Percentiles rank a stretch among this genome's conserved stretches.
Conservation (phyloP, 306 rosid genomes). For the Prinsepia uniflora region DNA sequence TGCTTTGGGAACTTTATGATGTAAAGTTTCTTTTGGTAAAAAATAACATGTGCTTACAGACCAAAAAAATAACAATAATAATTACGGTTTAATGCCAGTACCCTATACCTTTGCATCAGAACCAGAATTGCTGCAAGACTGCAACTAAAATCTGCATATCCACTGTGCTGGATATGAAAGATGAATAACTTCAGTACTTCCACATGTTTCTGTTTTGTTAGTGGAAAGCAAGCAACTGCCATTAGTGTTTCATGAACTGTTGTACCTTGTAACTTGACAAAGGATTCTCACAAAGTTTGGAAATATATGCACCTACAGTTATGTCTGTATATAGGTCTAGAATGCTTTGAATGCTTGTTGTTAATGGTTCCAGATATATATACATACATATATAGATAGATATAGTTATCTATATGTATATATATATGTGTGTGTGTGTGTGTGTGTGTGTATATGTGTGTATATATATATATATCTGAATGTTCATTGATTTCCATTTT, state of each 20-base stretch:
- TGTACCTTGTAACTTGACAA: background rate
- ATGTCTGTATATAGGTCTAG: background rate
- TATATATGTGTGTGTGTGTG: no score
- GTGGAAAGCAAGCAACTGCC: background rate
- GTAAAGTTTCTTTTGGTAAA: background rate
- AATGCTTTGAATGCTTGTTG: background rate
- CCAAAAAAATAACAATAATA: no score
- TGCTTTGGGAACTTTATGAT: background rate
- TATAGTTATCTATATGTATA: no score
- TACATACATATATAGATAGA: no score
- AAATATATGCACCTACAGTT: background rate
- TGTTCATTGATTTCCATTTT: background rate
- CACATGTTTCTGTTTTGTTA: slow-evolving; percentile 4
- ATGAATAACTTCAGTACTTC: background rate
- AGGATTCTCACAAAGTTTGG: background rate
- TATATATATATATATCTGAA: background rate
- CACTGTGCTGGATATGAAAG: background rate
- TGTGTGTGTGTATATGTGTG: no score
- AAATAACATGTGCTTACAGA: background rate
- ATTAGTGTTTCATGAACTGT: background rate
- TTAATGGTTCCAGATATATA: slow-evolving; percentile 14
- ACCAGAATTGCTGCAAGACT: background rate
- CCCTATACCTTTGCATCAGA: background rate
- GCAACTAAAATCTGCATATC: background rate
- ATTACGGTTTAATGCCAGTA: background rate